Evolutionary conservation across 2,329 filamentous ascomycete species (phyloP), one percentile per base, ranked within the genome.

Genomic region (Talaromyces atroroseus): DNA sequence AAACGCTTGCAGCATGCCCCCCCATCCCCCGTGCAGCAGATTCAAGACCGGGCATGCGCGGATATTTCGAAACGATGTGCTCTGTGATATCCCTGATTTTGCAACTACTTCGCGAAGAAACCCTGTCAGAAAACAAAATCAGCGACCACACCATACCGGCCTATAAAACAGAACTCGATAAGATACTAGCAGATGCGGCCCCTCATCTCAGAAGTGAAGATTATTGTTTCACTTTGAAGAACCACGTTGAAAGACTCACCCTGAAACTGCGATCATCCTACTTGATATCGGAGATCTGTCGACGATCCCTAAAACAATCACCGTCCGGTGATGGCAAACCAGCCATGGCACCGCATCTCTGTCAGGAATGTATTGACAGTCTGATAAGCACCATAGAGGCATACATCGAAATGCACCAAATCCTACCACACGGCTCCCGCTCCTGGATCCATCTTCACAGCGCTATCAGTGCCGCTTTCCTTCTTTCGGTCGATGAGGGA

Each of bases 251-350:
- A 64, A 78, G 83, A 58, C 80, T 83, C 68, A 81, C 80, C 0
- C 66, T 85, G 3, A 84, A 84, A 63, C 70, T 86, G 3, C 82
- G 85, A 64, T 80, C 80, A 20, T 83, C 81, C 4, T 86, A 85
- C 66, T 78, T 84, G 56, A 78, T 80, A 18, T 84, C 82, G 3
- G 83, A 85, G 67, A 78, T 85, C 29, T 85, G 81, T 64, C 78
- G 83, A 29, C 82, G 82, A 32, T 80, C 82, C 23, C 76, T 86
- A 62, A 83, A 81, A 63, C 75, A 49, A 16, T 40, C 12, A 70
- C 73, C 48, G 71, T 72, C 8, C 75, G 48, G 77, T 29, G 36
- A 59, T 74, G 69, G 63, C 76, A 68, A 8, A 74, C 23, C 59
- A 29, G 66, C 64, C 5, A 58, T 64, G 4, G 66, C 65, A 24